Conservation (phyloP, 306 rosid species). For the Vicia villosa region DNA sequence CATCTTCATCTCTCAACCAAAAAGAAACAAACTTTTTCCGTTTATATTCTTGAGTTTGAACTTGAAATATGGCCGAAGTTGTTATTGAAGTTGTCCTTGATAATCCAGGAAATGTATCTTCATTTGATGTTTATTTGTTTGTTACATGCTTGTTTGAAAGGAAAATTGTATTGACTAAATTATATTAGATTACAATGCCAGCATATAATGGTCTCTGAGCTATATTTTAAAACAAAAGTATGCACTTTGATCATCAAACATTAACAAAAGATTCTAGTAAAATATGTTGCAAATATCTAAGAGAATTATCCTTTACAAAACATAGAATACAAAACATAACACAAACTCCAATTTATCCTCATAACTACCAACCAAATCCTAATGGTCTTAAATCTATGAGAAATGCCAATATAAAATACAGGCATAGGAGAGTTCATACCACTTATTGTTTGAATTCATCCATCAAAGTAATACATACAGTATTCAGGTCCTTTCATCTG, state of each 20-base stretch:
- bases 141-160: conserved; percentile 33
- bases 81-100: no score
- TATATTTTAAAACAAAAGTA: neutral
- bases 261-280: neutral
- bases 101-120: no score
- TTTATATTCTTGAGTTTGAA: no score
- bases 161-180: conserved; percentile 16
- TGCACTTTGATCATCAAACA: neutral
- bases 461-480: neutral
- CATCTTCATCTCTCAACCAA: no score
- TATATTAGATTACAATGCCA: conserved; percentile 25
- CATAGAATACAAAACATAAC: neutral
- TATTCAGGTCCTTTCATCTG: neutral
- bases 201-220: neutral
- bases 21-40: no score
- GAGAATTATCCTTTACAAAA: neutral
- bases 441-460: neutral
- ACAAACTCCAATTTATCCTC: neutral
- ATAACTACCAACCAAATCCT: neutral
- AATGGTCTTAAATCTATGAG: neutral
- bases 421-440: neutral
- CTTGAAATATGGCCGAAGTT: no score
- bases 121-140: conserved; percentile 31
- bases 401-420: neutral
- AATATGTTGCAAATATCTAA: neutral